phyloP scores from a whole-genome alignment of 73 alveolate genomes.

The Paramecium biaurelia region DNA sequence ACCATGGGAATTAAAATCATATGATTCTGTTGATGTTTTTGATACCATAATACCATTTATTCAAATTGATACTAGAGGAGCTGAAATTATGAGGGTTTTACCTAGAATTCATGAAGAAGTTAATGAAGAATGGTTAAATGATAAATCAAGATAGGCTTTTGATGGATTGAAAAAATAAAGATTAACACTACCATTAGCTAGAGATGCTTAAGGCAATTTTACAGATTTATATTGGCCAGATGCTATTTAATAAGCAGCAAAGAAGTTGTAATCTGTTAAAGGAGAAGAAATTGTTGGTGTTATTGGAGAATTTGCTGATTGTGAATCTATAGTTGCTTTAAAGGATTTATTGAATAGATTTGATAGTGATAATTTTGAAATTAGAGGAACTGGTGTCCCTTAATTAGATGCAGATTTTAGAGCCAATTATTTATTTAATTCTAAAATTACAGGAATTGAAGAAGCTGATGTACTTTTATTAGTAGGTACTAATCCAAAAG shows the following conservation, averaged over 20 bases:
- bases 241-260: conserved; percentile 72
- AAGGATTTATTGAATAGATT: conserved; percentile 80
- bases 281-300: conserved; percentile 84
- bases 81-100: conserved; percentile 88
- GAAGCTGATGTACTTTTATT: conserved; percentile 84
- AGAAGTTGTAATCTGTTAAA: conserved; percentile 64
- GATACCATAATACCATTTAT: conserved; percentile 80
- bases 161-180: conserved; percentile 90
- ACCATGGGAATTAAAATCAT: conserved; percentile 91
- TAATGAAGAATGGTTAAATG: conserved; percentile 90
- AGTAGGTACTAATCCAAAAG: conserved; percentile 83
- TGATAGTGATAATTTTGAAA: conserved; percentile 83
- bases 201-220: conserved; percentile 70
- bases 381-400: conserved; percentile 65
- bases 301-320: conserved; percentile 82
- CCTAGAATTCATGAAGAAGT: conserved; percentile 91
- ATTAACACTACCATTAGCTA: conserved; percentile 74
- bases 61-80: conserved; percentile 85
- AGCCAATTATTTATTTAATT: conserved; percentile 79
- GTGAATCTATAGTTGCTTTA: conserved; percentile 81
- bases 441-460: conserved; percentile 85
- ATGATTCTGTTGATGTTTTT: conserved; percentile 80
- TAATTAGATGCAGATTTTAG: conserved; percentile 77
- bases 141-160: conserved; percentile 87
- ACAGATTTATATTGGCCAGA: conserved; percentile 85